Conservation (phyloP, 768 basidiomycete genomes). For the Tubosaeta sp. region DNA sequence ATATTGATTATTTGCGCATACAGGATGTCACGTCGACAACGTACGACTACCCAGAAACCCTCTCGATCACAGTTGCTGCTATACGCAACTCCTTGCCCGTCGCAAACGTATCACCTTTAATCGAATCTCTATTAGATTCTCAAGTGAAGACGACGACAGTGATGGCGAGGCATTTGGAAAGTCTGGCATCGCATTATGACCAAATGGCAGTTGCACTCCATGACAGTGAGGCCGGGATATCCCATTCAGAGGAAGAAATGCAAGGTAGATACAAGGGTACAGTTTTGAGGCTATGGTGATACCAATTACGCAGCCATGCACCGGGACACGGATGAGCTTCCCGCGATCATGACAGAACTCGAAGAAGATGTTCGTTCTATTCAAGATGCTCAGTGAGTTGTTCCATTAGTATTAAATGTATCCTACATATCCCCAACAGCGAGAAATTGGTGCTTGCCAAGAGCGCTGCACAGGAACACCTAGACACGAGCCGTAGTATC, state of each 20-base stretch:
- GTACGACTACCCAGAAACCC: constrained; percentile 63
- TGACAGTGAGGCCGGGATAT: constrained; percentile 66
- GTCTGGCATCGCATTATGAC: constrained; percentile 68
- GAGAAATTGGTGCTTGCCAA: constrained; percentile 46
- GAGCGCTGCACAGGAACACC: constrained; percentile 39
- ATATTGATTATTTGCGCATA: neutral
- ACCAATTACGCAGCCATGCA: constrained; percentile 56
- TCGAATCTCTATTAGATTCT: constrained; percentile 38
- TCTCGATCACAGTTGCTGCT: constrained; percentile 49
- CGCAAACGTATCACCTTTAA: constrained; percentile 33
- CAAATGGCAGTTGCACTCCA: constrained; percentile 68
- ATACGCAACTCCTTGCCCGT: constrained; percentile 52
- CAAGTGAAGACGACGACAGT: constrained; percentile 55
- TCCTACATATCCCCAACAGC: constrained; percentile 34
- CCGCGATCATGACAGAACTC: constrained; percentile 67
- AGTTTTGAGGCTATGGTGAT: neutral
- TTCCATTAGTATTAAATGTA: neutral
- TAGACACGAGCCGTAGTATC: constrained; percentile 45
- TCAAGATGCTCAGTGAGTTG: constrained; percentile 51
- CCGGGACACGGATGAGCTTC: constrained; percentile 75
- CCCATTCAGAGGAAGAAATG: constrained; percentile 64
- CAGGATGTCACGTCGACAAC: constrained; percentile 63
- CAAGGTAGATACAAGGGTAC: constrained; percentile 41
- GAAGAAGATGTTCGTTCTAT: constrained; percentile 55
- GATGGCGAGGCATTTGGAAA: constrained; percentile 76